Evolutionary conservation across 2,329 filamentous ascomycete genomes (phyloP), one percentile per base, ranked within the genome.

Genomic region (Raffaelea arxii): DNA sequence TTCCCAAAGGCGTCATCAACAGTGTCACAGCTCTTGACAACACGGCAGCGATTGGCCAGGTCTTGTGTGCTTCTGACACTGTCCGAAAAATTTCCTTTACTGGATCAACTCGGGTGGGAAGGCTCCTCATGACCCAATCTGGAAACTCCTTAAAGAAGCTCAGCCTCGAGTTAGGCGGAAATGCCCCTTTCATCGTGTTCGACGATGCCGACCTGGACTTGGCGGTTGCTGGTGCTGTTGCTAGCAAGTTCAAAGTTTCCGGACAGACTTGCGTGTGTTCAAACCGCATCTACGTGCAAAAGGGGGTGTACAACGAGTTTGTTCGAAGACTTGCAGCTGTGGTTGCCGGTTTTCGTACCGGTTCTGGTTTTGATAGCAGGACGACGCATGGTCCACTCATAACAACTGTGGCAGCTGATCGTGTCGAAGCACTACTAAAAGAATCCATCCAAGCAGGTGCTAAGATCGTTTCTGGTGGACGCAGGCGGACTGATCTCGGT

Each of bases 231-330:
- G 91, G 89, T 22, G 89, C 88, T 41, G 77, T 97, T 45, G 70
- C 82, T 22, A 89, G 80, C 58, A 98, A 97, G 65, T 97, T 97
- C 78, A 84, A 92, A 46, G 88, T 84, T 30, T 94, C 87, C 0
- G 92, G 92, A 30, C 92, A 98, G 72, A 97, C 92, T 0, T 98
- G 92, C 64, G 90, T 97, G 19, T 90, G 85, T 58, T 86, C 86
- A 22, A 94, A 94, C 69, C 75, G 87, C 25, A 78, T 94, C 53
- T 91, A 85, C 62, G 76, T 94, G 9, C 87, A 94, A 62, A 70
- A 73, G 32, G 82, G 79, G 49, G 77, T 94, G 62, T 89, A 92
- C 66, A 84, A 91, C 56, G 69, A 74, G 35, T 94, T 94, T 55
- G 76, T 78, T n/a, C 5, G 57, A 70, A 41, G 80, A 77, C 43